Base-by-base conservation (phyloP, 371 early-diverging fungal species). In the Blakeslea trispora region DNA sequence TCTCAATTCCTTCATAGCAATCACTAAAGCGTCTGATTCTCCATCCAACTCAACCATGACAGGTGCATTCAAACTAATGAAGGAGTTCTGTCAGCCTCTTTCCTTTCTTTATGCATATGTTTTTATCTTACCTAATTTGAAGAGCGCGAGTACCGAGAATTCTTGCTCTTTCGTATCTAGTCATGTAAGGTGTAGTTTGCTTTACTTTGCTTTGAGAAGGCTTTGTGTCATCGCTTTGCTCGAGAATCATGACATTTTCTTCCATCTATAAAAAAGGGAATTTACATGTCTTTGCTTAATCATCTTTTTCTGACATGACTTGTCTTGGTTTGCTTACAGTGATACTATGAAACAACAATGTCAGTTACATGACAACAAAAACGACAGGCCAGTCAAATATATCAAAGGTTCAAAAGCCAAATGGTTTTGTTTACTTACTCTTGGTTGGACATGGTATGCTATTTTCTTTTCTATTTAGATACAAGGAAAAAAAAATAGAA, bases 161-260 rank as follows among this genome's bases (percentile, higher is more conserved):
- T 56, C 96, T 83, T 34, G 99, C 98, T 55, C 92, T 89, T 78
- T 99, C 99, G 79, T 97, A 99, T 74, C 98, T 99, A 44, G 99
- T 99, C 93, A 99, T 92, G 73, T 94, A 95, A n/a, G 97, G 96
- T 18, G 96, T 95, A 4, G 99, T 99, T 37, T 37, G 37, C 37
- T 37, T 37, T 2, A 14, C 37, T 10, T 37, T 37, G 57, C 37
- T 88, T 73, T 50, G 9, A 9, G 8, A 19, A 6, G 17, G 43
- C 18, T 43, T 43, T 50, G 47, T 40, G 9, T 14, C 10, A 14
- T 55, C 49, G 18, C 37, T 28, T 48, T 32, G n/a, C n/a, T 48
- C 34, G 22, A 35, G n/a, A 48, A 32, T 48, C 48, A 48, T 32
- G 10, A 31, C 58, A 43, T 44, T 32, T 24, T 46, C 45, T 53